A percentile compares a stretch with the other conserved stretches of the same genome.
phyloP scores from a whole-genome alignment of 331 rosid species.

The Telfairia occidentalis region DNA sequence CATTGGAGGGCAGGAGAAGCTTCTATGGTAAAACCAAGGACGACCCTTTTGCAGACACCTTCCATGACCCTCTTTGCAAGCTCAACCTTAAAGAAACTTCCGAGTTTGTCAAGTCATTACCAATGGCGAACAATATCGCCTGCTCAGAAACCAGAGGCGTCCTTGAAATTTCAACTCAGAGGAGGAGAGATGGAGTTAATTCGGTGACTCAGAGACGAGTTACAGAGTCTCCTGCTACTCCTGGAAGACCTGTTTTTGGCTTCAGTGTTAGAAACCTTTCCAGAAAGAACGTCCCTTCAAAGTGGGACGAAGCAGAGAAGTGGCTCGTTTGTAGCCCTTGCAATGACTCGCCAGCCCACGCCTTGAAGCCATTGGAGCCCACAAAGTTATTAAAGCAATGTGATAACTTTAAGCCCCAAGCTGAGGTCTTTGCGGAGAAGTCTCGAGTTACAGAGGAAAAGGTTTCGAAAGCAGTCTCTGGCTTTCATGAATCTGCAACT shows the following conservation, averaged over 20 bases:
- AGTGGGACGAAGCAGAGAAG: constrained; percentile 98
- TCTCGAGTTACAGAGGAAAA: constrained; percentile 51
- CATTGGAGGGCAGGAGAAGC: constrained; percentile 40
- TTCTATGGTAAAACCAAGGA: constrained; percentile 37
- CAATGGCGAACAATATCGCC: constrained; percentile 27
- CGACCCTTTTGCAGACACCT: constrained; percentile 59
- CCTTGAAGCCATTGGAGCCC: constrained; percentile 32
- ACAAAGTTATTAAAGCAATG: constrained; percentile 33
- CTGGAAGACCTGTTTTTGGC: constrained; percentile 82
- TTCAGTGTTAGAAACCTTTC: constrained; percentile 51
- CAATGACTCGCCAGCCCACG: constrained; percentile 77
- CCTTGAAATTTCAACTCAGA: constrained; percentile 35
- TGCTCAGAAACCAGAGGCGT: constrained; percentile 16
- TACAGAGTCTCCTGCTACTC: constrained; percentile 67
- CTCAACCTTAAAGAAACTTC: constrained; percentile 77
- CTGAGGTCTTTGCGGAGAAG: constrained; percentile 47
- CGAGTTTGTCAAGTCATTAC: constrained; percentile 79
- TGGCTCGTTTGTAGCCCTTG: constrained; percentile 79
- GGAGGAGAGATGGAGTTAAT: constrained; percentile 35
- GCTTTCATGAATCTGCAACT: constrained; percentile 34
- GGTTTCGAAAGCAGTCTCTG: constrained; percentile 42
- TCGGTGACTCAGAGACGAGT: constrained; percentile 33
- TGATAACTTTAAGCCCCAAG: constrained; percentile 44
- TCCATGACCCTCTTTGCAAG: constrained; percentile 79
- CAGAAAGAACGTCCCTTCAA: constrained; percentile 75